A percentile compares a stretch with the other conserved stretches of the same genome.
Evolutionary conservation across 805 yeast genomes (phyloP).

Genomic region (Kluyveromyces dobzhanskii): DNA sequence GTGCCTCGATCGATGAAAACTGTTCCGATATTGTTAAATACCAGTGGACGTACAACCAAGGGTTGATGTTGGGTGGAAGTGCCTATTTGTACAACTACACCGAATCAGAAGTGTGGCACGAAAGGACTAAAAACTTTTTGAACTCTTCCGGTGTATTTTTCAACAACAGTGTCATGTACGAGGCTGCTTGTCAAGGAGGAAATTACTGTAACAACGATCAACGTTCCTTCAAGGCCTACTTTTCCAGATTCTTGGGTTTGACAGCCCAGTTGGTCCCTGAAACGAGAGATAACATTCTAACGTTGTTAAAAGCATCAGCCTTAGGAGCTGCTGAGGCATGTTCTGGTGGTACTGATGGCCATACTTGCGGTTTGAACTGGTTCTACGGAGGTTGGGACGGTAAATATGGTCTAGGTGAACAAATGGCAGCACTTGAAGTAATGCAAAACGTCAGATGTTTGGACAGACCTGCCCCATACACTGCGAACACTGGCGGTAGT

Average conservation of each 20-base stretch:
- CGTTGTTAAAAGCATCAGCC: constrained; percentile 43
- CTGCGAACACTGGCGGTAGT: constrained; percentile 44
- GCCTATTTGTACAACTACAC: constrained; percentile 65
- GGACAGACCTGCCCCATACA: constrained; percentile 44
- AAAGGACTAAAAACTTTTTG: constrained; percentile 35
- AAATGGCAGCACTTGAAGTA: constrained; percentile 63
- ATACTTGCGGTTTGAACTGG: constrained; percentile 75
- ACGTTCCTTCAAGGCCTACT: constrained; percentile 64
- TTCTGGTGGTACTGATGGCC: constrained; percentile 65
- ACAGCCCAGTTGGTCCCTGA: constrained; percentile 49
- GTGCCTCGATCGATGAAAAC: constrained; percentile 46
- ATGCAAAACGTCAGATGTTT: constrained; percentile 42
- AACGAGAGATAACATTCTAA: constrained; percentile 34
- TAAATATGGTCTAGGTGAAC: constrained; percentile 68
- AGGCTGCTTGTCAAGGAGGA: constrained; percentile 48
- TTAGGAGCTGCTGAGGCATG: constrained; percentile 63
- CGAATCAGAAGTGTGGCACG: constrained; percentile 39
- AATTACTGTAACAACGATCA: constrained; percentile 64
- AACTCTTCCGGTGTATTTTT: constrained; percentile 43
- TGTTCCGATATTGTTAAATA: constrained; percentile 50
- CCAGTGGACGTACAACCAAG: constrained; percentile 69
- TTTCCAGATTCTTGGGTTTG: constrained; percentile 53
- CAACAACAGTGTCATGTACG: constrained; percentile 45
- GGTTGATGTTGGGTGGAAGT: constrained; percentile 55
- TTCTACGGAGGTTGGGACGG: constrained; percentile 50